Evolutionary conservation across 768 basidiomycete genomes (phyloP).

Genomic region (Gymnopilus dilepis): DNA sequence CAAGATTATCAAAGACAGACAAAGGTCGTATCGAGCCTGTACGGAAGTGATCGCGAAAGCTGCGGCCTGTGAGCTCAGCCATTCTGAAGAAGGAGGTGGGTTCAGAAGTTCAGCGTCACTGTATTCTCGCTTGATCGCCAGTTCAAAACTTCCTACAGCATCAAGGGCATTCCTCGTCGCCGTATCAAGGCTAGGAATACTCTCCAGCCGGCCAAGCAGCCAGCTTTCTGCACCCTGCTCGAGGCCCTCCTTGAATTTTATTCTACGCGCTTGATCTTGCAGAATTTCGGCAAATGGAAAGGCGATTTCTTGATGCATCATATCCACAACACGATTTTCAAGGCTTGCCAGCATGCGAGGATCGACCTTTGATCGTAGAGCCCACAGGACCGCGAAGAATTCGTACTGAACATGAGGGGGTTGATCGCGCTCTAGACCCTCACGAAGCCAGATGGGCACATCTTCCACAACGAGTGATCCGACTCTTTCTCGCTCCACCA

Average conservation of each 20-base stretch:
- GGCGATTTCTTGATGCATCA: constrained; percentile 77
- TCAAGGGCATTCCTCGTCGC: constrained; percentile 65
- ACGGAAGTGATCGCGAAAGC: constrained; percentile 67
- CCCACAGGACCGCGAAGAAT: constrained; percentile 68
- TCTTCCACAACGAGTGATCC: constrained; percentile 71
- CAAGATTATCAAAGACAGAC: constrained; percentile 65
- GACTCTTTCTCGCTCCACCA: constrained; percentile 81
- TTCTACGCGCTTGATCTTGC: constrained; percentile 62
- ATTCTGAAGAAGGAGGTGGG: constrained; percentile 61
- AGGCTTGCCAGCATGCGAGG: constrained; percentile 58
- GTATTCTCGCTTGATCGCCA: constrained; percentile 76
- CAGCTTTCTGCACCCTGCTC: constrained; percentile 66
- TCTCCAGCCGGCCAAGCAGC: constrained; percentile 64
- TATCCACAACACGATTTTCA: constrained; percentile 63
- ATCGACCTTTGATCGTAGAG: constrained; percentile 63
- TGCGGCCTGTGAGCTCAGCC: constrained; percentile 65
- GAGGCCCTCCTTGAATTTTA: constrained; percentile 57
- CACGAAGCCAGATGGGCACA: constrained; percentile 62
- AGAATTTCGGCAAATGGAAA: constrained; percentile 81
- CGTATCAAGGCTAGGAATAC: constrained; percentile 58
- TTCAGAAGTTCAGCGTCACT: constrained; percentile 66
- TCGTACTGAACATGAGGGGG: constrained; percentile 56
- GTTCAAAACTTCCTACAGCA: constrained; percentile 73
- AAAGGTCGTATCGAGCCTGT: constrained; percentile 78
- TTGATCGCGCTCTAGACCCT: constrained; percentile 50